phyloP scores from a whole-genome alignment of 1,284 basidiomycete species.

The Afroboletus lepidellus region DNA sequence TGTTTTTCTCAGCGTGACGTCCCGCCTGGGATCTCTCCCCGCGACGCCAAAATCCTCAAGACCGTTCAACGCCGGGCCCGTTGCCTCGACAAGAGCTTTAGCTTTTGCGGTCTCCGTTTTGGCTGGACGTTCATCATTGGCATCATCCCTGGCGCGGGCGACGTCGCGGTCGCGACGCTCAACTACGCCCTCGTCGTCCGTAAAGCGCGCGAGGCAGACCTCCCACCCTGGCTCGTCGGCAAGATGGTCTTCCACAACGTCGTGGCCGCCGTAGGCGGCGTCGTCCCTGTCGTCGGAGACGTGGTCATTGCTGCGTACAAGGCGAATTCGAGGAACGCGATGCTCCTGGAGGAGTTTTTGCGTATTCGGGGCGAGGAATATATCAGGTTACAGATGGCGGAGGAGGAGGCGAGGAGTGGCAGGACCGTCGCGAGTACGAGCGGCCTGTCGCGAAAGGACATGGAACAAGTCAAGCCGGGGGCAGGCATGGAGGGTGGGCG shows the following conservation, averaged over 20 bases:
- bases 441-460: slow-evolving; percentile 33
- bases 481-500: slow-evolving; percentile 37
- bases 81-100: slow-evolving; percentile 90
- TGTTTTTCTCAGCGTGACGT: slow-evolving; percentile 52
- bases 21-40: slow-evolving; percentile 75
- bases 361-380: slow-evolving; percentile 65
- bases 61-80: slow-evolving; percentile 81
- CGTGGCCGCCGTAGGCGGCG: slow-evolving; percentile 68
- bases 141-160: slow-evolving; percentile 73
- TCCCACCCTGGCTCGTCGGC: slow-evolving; percentile 62
- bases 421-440: background rate
- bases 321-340: slow-evolving; percentile 88
- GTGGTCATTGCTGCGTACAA: slow-evolving; percentile 75
- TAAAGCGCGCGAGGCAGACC: slow-evolving; percentile 72
- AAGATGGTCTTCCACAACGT: slow-evolving; percentile 83
- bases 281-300: slow-evolving; percentile 82
- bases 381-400: slow-evolving; percentile 47
- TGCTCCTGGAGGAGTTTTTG: slow-evolving; percentile 69
- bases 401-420: slow-evolving; percentile 22
- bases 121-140: slow-evolving; percentile 87
- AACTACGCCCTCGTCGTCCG: slow-evolving; percentile 81
- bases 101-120: slow-evolving; percentile 79
- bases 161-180: slow-evolving; percentile 60
- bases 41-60: slow-evolving; percentile 76
- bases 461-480: slow-evolving; percentile 50